Conservation (phyloP, 2,329 filamentous ascomycete species). For the Rutstroemia sp. region DNA sequence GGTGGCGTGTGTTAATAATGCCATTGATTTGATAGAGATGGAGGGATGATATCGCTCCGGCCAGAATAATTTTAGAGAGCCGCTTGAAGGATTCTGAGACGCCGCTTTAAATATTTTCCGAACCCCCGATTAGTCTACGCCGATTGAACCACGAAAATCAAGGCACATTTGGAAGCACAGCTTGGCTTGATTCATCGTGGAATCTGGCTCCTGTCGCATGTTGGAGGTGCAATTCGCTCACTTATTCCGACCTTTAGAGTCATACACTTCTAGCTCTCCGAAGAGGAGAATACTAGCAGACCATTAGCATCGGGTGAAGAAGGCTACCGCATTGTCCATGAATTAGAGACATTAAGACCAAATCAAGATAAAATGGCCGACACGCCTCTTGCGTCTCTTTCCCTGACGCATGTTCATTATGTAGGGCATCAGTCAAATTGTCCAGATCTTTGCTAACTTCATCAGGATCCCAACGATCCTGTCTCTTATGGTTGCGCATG, state of each 20-base stretch:
- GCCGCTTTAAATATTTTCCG: constrained; percentile 3
- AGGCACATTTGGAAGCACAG: not conserved
- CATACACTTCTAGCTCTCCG: not conserved
- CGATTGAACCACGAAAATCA: not conserved
- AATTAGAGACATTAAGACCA: not conserved
- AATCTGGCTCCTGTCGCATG: too few relatives aligned
- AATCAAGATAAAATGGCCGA: constrained; percentile 30
- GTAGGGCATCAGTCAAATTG: constrained; percentile 43
- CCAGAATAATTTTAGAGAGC: constrained; percentile 19
- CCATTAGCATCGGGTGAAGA: too few relatives aligned
- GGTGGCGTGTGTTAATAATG: too few relatives aligned
- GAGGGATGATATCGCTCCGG: not conserved
- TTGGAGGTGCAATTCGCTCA: too few relatives aligned
- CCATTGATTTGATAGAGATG: not conserved
- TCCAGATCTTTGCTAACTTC: constrained; percentile 9
- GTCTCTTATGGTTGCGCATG: constrained; percentile 85
- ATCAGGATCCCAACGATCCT: constrained; percentile 74
- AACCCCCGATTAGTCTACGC: not conserved
- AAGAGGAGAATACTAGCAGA: not conserved
- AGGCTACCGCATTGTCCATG: not conserved
- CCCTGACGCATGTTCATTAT: constrained; percentile 94
- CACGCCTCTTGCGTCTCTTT: constrained; percentile 73
- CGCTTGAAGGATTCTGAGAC: constrained; percentile 8
- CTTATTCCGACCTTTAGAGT: not conserved
- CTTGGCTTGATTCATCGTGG: too few relatives aligned